Percentiles rank a stretch among this genome's conserved stretches.
Evolutionary conservation across 1,284 basidiomycete species (phyloP).

Genomic region (Rhodotorula sp.): DNA sequence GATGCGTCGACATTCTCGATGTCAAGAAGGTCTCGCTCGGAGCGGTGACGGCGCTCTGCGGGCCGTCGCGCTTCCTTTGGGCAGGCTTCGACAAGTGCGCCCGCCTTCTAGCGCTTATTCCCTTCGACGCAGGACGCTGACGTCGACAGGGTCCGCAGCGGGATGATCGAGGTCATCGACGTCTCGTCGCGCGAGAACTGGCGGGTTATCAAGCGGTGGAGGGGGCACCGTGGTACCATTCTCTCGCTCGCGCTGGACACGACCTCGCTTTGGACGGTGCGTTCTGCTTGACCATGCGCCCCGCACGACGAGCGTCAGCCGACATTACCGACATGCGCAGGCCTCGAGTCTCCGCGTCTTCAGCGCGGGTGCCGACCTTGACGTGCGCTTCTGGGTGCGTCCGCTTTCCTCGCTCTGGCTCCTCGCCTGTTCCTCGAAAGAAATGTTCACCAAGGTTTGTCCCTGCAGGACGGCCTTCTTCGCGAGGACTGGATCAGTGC

Average conservation of each 20-base stretch:
- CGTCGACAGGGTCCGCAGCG: constrained; percentile 73
- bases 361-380: constrained; percentile 74
- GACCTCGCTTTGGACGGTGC: constrained; percentile 65
- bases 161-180: constrained; percentile 78
- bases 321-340: constrained; percentile 26
- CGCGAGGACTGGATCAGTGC: constrained; percentile 55
- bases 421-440: constrained; percentile 18
- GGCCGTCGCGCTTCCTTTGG: constrained; percentile 67
- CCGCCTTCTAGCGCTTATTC: constrained; percentile 66
- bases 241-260: constrained; percentile 70
- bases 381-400: constrained; percentile 83
- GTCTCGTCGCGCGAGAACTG: constrained; percentile 58
- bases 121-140: constrained; percentile 53
- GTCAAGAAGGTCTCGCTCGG: constrained; percentile 33
- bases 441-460: constrained; percentile 10
- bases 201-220: constrained; percentile 84
- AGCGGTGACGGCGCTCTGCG: constrained; percentile 10
- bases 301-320: neutral
- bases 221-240: constrained; percentile 73
- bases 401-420: constrained; percentile 62
- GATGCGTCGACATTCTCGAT: constrained; percentile 45
- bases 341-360: constrained; percentile 64
- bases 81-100: constrained; percentile 70
- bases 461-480: constrained; percentile 68
- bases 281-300: constrained; percentile 38